These are phyloP conservation scores for Metroxylon sagu DNA, from an alignment of 176 grass and related monocot species.

Conservation along the genomic window DNA sequence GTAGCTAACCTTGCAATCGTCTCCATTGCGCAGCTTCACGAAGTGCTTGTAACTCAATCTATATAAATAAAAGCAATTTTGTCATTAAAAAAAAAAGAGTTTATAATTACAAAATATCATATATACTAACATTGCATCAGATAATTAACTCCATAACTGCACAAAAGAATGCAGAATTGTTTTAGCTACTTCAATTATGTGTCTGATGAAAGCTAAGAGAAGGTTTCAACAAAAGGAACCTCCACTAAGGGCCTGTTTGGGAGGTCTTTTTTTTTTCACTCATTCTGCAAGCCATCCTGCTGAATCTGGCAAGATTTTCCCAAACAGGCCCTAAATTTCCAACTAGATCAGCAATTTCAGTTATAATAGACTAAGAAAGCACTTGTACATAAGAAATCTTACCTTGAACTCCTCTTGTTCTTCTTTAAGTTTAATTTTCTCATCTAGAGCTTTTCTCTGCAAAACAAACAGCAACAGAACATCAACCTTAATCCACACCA, in stretches of 20 bases:
- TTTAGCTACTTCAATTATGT: too few relatives aligned
- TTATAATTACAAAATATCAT: too few relatives aligned
- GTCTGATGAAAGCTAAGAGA: too few relatives aligned
- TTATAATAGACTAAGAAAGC: not conserved
- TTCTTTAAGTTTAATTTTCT: conserved; percentile 88
- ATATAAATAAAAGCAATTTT: conserved; percentile 3
- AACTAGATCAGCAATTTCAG: not conserved
- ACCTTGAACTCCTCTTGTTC: conserved; percentile 93
- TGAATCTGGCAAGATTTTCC: too few relatives aligned
- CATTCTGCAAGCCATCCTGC: too few relatives aligned
- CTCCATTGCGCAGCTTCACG: conserved; percentile 94
- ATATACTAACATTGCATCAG: too few relatives aligned
- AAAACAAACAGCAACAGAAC: conserved; percentile 19
- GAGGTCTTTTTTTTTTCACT: too few relatives aligned
- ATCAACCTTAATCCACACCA: not conserved
- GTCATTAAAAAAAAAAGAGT: not conserved
- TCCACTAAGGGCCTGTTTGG: too few relatives aligned
- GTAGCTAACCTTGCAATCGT: conserved; percentile 53
- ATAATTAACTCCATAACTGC: too few relatives aligned
- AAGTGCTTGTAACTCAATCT: conserved; percentile 81
- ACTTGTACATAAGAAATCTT: conserved; percentile 16
- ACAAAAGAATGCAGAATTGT: too few relatives aligned
- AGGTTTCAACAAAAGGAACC: too few relatives aligned
- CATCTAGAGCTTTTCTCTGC: conserved; percentile 76
- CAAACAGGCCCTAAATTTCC: too few relatives aligned